These are phyloP conservation scores for Phtheirospermum japonicum DNA, from an alignment of 257 asterid genomes.

Conservation along the genomic window DNA sequence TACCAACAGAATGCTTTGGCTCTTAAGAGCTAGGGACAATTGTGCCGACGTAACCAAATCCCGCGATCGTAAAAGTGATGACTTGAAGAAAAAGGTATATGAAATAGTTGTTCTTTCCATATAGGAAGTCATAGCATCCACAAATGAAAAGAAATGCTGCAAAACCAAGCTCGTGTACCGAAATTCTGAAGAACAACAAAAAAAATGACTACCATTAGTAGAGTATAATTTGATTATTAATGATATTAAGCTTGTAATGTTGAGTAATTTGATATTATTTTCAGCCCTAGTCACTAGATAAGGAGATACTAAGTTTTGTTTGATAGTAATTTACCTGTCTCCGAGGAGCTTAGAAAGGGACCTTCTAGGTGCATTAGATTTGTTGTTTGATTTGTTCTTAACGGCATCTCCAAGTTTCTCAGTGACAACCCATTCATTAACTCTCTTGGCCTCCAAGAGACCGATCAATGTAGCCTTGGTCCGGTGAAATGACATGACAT, in stretches of 20 bases:
- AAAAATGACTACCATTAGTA: no score
- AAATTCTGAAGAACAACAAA: constrained; percentile 46
- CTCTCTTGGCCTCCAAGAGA: constrained; percentile 76
- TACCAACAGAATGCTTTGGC: neutral
- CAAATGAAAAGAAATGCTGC: constrained; percentile 76
- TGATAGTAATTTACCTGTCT: constrained; percentile 64
- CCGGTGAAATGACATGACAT: constrained; percentile 92
- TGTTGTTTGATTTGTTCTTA: constrained; percentile 48
- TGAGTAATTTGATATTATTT: no score
- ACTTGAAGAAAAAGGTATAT: constrained; percentile 82
- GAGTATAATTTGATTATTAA: constrained; percentile 32
- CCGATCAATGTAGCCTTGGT: constrained; percentile 95
- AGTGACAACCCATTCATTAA: constrained; percentile 96
- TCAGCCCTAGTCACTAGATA: no score
- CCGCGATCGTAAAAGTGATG: constrained; percentile 76
- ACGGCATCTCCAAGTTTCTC: constrained; percentile 87
- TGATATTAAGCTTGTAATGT: no score
- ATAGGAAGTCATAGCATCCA: constrained; percentile 78
- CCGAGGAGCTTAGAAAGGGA: constrained; percentile 45
- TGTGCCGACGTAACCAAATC: constrained; percentile 87
- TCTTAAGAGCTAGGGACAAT: constrained; percentile 48
- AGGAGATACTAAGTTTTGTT: no score
- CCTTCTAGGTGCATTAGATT: constrained; percentile 43
- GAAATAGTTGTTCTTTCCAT: constrained; percentile 75
- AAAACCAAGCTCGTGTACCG: constrained; percentile 61